Conservation (phyloP, 1,284 basidiomycete species). For the Ceratobasidium papillatum region DNA sequence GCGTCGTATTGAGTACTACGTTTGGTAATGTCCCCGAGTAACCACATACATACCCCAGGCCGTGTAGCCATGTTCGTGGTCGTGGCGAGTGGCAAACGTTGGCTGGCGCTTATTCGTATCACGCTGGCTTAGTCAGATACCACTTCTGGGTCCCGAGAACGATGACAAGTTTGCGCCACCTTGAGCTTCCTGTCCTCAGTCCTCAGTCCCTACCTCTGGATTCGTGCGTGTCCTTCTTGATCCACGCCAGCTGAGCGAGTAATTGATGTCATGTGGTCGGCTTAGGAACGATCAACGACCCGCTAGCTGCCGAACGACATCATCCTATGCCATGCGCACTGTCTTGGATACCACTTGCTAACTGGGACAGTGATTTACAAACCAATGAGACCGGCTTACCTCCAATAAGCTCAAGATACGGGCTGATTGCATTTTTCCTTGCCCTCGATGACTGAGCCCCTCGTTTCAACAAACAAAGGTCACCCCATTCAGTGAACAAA, state of each 20-base stretch:
- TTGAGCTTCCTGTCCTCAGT: not conserved
- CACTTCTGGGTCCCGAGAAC: not conserved
- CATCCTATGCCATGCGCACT: not conserved
- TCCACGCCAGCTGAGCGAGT: not conserved
- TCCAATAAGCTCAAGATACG: not conserved
- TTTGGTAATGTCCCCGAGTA: not conserved
- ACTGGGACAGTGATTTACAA: constrained; percentile 16
- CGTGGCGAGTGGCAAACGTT: constrained; percentile 20
- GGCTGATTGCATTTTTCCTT: not conserved
- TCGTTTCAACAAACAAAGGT: not conserved
- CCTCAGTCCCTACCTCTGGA: too few species aligned
- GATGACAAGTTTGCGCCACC: not conserved
- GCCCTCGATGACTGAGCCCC: constrained; percentile 1
- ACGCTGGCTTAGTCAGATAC: constrained; percentile 11
- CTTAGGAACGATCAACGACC: not conserved
- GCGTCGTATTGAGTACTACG: not conserved
- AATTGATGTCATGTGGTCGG: not conserved
- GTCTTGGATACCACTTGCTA: not conserved
- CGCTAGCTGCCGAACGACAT: constrained; percentile 1
- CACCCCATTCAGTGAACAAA: constrained; percentile 24
- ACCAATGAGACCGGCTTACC: not conserved
- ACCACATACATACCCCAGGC: constrained; percentile 39
- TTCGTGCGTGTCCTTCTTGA: not conserved
- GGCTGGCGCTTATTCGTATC: constrained; percentile 13
- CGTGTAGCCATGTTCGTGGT: constrained; percentile 33